phyloP scores from a whole-genome alignment of 495 filamentous ascomycete genomes.

The Lophiostoma macrostomum region DNA sequence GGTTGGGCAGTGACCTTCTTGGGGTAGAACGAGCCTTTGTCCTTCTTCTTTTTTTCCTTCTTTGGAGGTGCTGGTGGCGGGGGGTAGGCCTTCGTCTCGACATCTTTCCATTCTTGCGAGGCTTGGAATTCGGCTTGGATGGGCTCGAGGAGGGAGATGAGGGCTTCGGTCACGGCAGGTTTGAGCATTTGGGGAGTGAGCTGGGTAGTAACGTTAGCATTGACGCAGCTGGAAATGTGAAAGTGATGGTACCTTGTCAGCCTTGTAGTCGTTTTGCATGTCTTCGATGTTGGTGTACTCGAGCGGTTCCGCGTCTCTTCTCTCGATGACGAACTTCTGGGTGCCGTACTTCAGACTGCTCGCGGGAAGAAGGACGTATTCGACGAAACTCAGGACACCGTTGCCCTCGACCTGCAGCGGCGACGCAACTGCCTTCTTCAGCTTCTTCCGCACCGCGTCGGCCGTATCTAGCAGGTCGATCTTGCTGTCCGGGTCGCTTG shows the following conservation, averaged over 20 bases:
- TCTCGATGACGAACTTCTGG: conserved; percentile 56
- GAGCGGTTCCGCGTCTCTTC: conserved; percentile 62
- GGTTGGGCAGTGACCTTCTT: conserved; percentile 36
- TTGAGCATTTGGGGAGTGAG: conserved; percentile 84
- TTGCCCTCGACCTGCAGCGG: conserved; percentile 79
- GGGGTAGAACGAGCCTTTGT: conserved; percentile 69
- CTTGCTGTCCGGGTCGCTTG: conserved; percentile 67
- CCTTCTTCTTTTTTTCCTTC: conserved; percentile 76
- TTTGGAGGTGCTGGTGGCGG: conserved; percentile 59
- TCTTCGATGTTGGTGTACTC: conserved; percentile 69
- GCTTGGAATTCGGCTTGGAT: conserved; percentile 69
- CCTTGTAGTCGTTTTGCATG: conserved; percentile 73
- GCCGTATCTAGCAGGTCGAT: conserved; percentile 83
- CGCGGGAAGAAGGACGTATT: conserved; percentile 78
- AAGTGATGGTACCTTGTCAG: conserved; percentile 64
- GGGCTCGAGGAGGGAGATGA: conserved; percentile 69
- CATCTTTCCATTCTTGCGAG: conserved; percentile 75
- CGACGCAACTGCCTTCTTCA: conserved; percentile 74
- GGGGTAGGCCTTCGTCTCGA: conserved; percentile 80
- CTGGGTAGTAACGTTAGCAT: conserved; percentile 44
- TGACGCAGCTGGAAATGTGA: not conserved
- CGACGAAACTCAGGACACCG: conserved; percentile 76
- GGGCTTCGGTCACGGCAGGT: conserved; percentile 63
- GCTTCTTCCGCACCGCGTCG: conserved; percentile 71
- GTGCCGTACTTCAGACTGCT: conserved; percentile 53